phyloP scores from a whole-genome alignment of 2,329 filamentous ascomycete species.

The Zelopaecilomyces penicillatus region DNA sequence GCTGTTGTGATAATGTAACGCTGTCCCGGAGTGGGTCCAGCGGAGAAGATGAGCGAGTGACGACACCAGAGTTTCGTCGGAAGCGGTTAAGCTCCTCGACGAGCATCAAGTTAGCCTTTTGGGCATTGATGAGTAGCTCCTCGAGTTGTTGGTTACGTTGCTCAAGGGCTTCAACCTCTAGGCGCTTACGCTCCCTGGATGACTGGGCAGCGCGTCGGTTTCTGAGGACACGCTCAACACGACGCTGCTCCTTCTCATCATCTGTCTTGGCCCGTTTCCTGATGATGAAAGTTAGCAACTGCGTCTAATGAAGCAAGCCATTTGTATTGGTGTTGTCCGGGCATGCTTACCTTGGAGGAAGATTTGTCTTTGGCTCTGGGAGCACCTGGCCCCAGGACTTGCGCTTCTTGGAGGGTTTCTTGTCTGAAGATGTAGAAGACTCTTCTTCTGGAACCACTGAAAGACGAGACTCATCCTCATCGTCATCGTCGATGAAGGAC shows the following conservation, averaged over 20 bases:
- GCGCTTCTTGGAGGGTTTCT: constrained; percentile 81
- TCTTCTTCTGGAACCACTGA: constrained; percentile 18
- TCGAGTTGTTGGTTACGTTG: constrained; percentile 64
- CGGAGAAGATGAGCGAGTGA: constrained; percentile 32
- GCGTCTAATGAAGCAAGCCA: constrained; percentile 69
- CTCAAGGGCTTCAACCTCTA: constrained; percentile 80
- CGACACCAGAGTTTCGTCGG: constrained; percentile 34
- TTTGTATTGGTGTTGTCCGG: constrained; percentile 64
- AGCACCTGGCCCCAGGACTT: constrained; percentile 99
- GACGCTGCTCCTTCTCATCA: constrained; percentile 96
- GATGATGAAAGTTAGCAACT: constrained; percentile 15
- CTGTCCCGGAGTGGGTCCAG: constrained; percentile 35
- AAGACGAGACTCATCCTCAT: constrained; percentile 14
- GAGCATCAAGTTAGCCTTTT: constrained; percentile 43
- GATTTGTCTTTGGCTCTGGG: constrained; percentile 90
- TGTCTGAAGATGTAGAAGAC: constrained; percentile 33
- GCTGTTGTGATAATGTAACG: constrained; percentile 49
- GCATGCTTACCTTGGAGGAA: constrained; percentile 68
- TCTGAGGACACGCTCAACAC: constrained; percentile 92
- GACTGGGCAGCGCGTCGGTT: constrained; percentile 96
- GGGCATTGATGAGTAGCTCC: constrained; percentile 50
- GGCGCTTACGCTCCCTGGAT: constrained; percentile 84
- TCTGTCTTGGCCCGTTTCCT: constrained; percentile 98
- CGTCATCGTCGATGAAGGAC: constrained; percentile 26
- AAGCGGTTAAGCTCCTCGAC: constrained; percentile 43